A percentile compares a stretch with the other conserved stretches of the same genome.
These are phyloP conservation scores for Talaromyces amestolkiae DNA, from an alignment of 2,329 filamentous ascomycete species.

Conservation along the genomic window DNA sequence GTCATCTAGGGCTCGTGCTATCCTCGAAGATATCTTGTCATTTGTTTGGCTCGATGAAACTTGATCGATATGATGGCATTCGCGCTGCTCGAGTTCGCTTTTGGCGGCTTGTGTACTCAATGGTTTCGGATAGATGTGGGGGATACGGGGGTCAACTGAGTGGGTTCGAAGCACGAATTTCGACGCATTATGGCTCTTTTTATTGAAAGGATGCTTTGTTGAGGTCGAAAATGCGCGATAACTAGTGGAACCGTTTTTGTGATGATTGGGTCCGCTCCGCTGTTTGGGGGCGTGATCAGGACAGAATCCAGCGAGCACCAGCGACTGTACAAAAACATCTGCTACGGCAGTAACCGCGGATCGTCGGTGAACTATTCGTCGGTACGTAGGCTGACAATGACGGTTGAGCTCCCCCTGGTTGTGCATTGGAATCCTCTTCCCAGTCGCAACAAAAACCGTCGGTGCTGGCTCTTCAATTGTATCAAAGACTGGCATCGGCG, in stretches of 20 bases:
- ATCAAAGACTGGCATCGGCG: constrained; percentile 63
- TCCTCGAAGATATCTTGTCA: not conserved
- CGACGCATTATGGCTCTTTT: not conserved
- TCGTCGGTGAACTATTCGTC: constrained; percentile 24
- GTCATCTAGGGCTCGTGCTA: not conserved
- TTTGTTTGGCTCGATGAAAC: not conserved
- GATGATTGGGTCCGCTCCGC: not conserved
- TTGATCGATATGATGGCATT: not conserved
- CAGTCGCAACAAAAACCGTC: constrained; percentile 30
- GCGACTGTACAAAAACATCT: constrained; percentile 53
- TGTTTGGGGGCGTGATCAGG: constrained; percentile 44
- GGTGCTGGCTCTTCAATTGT: constrained; percentile 52
- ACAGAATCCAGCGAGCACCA: constrained; percentile 54
- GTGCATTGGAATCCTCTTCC: constrained; percentile 6
- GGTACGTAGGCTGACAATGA: not conserved
- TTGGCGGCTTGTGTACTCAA: constrained; percentile 12
- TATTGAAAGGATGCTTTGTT: not conserved
- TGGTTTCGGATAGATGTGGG: constrained; percentile 8
- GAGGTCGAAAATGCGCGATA: not conserved
- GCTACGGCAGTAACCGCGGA: constrained; percentile 41
- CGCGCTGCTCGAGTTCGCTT: not conserved
- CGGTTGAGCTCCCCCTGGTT: not conserved
- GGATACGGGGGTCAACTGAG: not conserved
- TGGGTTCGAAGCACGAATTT: not conserved
- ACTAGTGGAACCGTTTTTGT: not conserved